A percentile compares a stretch with the other conserved stretches of the same genome.
These are phyloP conservation scores for Aspergillus affinis DNA, from an alignment of 495 filamentous ascomycete species.

Conservation along the genomic window DNA sequence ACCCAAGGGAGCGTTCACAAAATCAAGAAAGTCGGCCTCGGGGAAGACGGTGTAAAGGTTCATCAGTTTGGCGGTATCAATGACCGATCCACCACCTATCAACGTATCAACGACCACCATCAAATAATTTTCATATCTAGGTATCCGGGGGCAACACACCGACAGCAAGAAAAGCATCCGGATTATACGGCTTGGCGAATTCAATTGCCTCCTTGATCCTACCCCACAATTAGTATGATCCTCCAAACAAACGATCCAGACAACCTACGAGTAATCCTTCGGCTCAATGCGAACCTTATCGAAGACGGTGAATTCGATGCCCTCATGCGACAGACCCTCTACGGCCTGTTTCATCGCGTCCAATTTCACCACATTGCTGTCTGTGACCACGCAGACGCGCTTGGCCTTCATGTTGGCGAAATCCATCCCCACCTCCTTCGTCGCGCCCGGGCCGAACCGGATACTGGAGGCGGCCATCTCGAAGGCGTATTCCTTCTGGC, in stretches of 20 bases:
- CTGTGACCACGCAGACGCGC: conserved; percentile 88
- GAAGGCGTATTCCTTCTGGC: conserved; percentile 94
- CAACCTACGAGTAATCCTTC: conserved; percentile 76
- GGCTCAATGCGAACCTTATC: conserved; percentile 80
- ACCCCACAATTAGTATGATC: neutral
- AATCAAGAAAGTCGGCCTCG: conserved; percentile 89
- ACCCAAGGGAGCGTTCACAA: conserved; percentile 94
- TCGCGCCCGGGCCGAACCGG: conserved; percentile 90
- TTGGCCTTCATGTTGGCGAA: conserved; percentile 85
- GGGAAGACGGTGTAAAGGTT: conserved; percentile 90
- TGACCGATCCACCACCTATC: conserved; percentile 69
- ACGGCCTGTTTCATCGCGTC: conserved; percentile 82
- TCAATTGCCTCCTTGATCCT: conserved; percentile 85
- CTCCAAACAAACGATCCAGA: neutral
- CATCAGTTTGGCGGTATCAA: conserved; percentile 98
- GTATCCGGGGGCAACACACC: conserved; percentile 48
- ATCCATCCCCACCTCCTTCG: conserved; percentile 98
- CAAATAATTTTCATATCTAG: neutral
- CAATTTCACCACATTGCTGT: conserved; percentile 72
- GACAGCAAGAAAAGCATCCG: conserved; percentile 90
- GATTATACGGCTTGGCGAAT: conserved; percentile 72
- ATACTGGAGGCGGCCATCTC: conserved; percentile 95
- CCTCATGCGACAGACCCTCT: conserved; percentile 72
- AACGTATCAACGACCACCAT: neutral
- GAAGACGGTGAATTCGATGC: conserved; percentile 77